Evolutionary conservation across 441 rosid species (phyloP).

Genomic region (Jatropha multifida): DNA sequence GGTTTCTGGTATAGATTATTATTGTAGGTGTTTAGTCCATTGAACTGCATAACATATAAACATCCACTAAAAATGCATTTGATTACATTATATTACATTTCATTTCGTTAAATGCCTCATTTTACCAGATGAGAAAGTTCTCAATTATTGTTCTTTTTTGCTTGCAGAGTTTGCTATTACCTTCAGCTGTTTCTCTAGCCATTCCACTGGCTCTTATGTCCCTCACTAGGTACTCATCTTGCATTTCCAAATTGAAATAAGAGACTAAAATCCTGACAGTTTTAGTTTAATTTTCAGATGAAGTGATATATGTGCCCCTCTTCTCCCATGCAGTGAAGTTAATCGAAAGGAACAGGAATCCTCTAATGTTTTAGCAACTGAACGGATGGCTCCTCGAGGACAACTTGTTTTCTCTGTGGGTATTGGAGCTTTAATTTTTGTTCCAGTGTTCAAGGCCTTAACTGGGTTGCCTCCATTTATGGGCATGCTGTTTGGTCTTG

Average conservation of each 20-base stretch:
- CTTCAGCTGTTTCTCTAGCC: conserved; percentile 78
- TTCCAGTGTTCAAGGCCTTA: conserved; percentile 88
- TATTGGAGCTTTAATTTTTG: conserved; percentile 83
- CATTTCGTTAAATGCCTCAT: not conserved
- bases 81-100: too few relatives aligned
- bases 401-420: conserved; percentile 80
- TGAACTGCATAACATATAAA: not conserved
- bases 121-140: not conserved
- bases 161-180: conserved; percentile 65
- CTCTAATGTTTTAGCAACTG: conserved; percentile 64
- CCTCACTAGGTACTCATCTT: conserved; percentile 69
- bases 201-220: conserved; percentile 92
- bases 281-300: conserved; percentile 16
- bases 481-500: conserved; percentile 93
- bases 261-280: conserved; percentile 11
- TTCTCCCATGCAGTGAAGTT: conserved; percentile 69
- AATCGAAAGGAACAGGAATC: conserved; percentile 70
- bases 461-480: conserved; percentile 96
- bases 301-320: conserved; percentile 25
- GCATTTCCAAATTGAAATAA: conserved; percentile 19
- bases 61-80: too few relatives aligned
- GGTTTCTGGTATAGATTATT: too few relatives aligned
- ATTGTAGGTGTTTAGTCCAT: not conserved
- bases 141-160: conserved; percentile 14
- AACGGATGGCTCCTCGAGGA: conserved; percentile 95